Conservation (phyloP, 2,329 filamentous ascomycete genomes). For the Diaporthe citrichinensis region DNA sequence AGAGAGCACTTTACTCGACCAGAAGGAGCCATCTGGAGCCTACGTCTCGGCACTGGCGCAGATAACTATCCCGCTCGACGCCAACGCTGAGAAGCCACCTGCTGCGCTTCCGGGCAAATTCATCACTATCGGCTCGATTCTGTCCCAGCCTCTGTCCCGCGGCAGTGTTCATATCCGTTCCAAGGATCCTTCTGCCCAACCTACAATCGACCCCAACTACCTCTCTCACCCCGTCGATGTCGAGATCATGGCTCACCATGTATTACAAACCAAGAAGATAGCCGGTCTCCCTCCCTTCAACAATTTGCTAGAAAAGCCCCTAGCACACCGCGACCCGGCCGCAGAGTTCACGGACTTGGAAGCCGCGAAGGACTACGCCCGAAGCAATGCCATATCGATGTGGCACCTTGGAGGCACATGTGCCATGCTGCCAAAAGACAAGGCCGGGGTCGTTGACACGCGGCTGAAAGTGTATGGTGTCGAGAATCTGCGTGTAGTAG, state of each 20-base stretch:
- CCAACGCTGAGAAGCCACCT: conserved; percentile 43
- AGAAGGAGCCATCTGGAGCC: conserved; percentile 21
- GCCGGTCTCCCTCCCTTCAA: conserved; percentile 53
- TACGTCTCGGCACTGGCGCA: conserved; percentile 45
- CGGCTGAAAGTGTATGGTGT: conserved; percentile 36
- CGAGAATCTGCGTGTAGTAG: conserved; percentile 31
- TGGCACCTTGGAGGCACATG: conserved; percentile 36
- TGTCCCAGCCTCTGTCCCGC: conserved; percentile 69
- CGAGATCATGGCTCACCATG: conserved; percentile 58
- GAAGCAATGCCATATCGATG: conserved; percentile 24
- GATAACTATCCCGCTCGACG: conserved; percentile 44
- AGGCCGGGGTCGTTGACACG: conserved; percentile 31
- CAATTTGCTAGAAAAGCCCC: conserved; percentile 16
- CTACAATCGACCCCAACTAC: conserved; percentile 67
- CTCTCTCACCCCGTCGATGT: conserved; percentile 64
- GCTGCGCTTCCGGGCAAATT: conserved; percentile 58
- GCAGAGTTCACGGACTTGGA: conserved; percentile 23
- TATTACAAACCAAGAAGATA: conserved; percentile 57
- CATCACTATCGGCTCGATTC: conserved; percentile 66
- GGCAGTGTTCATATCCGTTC: conserved; percentile 68
- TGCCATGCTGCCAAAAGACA: conserved; percentile 36
- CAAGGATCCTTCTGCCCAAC: conserved; percentile 55
- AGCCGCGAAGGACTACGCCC: conserved; percentile 13
- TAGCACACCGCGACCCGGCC: conserved; percentile 46
- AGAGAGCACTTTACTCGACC: conserved; percentile 13